Evolutionary conservation across 2,329 filamentous ascomycete species (phyloP).

Genomic region (Botrytis medusae): DNA sequence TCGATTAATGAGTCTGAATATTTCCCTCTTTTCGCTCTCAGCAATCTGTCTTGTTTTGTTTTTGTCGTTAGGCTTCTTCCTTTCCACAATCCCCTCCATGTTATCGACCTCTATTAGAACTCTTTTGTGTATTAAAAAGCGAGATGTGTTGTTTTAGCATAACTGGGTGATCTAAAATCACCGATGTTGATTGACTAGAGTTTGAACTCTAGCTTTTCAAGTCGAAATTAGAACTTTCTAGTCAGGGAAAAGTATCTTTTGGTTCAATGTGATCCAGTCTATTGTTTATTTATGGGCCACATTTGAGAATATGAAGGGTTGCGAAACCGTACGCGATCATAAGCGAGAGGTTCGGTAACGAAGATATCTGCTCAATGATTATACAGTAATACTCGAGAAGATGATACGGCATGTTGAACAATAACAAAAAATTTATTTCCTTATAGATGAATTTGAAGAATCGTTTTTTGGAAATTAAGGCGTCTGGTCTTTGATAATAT

Average conservation of each 20-base stretch:
- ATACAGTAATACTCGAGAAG: no score
- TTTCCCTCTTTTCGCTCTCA: accelerated
- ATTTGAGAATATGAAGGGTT: neutral
- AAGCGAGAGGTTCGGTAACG: neutral
- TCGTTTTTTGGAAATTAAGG: no score
- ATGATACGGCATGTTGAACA: no score
- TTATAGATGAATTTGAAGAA: no score
- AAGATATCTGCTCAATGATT: neutral
- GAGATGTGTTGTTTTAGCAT: neutral
- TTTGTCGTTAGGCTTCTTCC: neutral
- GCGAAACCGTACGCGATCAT: neutral
- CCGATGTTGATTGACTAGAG: neutral
- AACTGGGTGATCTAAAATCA: neutral
- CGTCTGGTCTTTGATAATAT: no score
- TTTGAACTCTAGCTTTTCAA: neutral
- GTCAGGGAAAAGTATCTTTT: accelerated
- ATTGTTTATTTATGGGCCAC: neutral
- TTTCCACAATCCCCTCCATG: neutral
- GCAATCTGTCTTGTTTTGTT: accelerated
- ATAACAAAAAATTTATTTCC: no score
- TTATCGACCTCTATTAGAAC: neutral
- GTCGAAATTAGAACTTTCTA: neutral
- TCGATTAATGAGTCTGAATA: no score
- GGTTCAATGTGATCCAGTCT: neutral
- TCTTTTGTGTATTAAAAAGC: neutral